These are phyloP conservation scores for Boletus mariae DNA, from an alignment of 1,284 basidiomycete genomes.

Conservation along the genomic window DNA sequence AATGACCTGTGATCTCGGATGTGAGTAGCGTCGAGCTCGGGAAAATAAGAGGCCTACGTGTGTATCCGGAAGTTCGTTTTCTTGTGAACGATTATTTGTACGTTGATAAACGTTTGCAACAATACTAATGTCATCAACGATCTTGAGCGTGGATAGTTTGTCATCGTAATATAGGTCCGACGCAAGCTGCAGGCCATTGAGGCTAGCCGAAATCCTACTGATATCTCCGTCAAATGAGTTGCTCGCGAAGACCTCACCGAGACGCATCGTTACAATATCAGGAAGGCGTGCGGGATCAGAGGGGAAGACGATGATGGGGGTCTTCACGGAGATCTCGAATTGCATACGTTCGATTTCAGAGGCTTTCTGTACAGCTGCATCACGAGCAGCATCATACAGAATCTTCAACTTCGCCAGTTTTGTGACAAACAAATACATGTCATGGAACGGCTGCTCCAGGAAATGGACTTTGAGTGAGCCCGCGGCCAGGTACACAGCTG, in stretches of 20 bases:
- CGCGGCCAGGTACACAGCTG: slow-evolving; percentile 80
- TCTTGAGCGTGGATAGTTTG: slow-evolving; percentile 61
- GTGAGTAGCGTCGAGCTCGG: slow-evolving; percentile 4
- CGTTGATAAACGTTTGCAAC: slow-evolving; percentile 69
- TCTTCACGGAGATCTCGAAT: slow-evolving; percentile 87
- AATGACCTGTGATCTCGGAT: slow-evolving; percentile 47
- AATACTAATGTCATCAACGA: slow-evolving; percentile 91
- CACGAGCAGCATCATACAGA: slow-evolving; percentile 92
- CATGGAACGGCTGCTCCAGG: slow-evolving; percentile 83
- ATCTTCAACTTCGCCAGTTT: slow-evolving; percentile 92
- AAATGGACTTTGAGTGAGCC: slow-evolving; percentile 92
- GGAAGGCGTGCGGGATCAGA: slow-evolving; percentile 59
- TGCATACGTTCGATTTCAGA: slow-evolving; percentile 89
- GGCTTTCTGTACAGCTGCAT: slow-evolving; percentile 89
- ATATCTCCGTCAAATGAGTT: slow-evolving; percentile 69
- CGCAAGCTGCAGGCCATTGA: slow-evolving; percentile 83
- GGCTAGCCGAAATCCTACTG: slow-evolving; percentile 72
- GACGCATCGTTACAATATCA: slow-evolving; percentile 76
- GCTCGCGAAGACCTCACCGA: slow-evolving; percentile 86
- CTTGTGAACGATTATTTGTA: slow-evolving; percentile 44
- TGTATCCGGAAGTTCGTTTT: slow-evolving; percentile 60
- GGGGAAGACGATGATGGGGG: slow-evolving; percentile 92
- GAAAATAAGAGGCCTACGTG: slow-evolving; percentile 47
- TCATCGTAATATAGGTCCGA: slow-evolving; percentile 61
- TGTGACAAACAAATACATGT: slow-evolving; percentile 81